Base-by-base conservation (phyloP, 257 asterid species). In the Solanum megistacrolobum region DNA sequence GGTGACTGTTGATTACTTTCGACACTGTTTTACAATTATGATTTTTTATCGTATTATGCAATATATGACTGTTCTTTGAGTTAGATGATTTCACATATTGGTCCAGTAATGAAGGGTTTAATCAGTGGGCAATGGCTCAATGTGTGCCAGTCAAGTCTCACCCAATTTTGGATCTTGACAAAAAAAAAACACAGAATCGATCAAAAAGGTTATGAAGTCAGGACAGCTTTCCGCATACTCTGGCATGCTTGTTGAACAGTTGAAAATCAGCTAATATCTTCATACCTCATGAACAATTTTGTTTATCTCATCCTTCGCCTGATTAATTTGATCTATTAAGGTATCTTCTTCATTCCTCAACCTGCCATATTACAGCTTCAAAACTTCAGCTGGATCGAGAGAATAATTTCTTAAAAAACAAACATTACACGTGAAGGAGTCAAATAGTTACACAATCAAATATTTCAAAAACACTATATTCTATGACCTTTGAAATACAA, bases 291-390 rank as follows among this genome's bases (percentile, higher is more conserved):
- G 79, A 79, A 83, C 43, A 89, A 93, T 88, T 13, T 69, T 87
- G 88, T 41, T 74, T 8, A 96, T 88, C 86, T 96, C 98, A 83
- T 89, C 90, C 88, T 91, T 92, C 25, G 88, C 71, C 87, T 79
- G 23, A 66, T 85, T 84, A 78, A 87, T 84, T 88, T 84, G 90
- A 31, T 91, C 93, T 9, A 60, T 9, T 72, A 94, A 71, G 55
- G 90, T 92, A 85, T 92, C 96, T 90, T 94, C 96, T 87, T 95
- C 98, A 72, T 89, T 92, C 90, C 91, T 93, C 92, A 92, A 89
- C 84, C 99, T 97, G 92, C 84, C 75, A 89, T 55, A 88, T 84
- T 78, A 82, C 60, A 71, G 71, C 69, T 82, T 82, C 71, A 82
- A 52, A 82, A 90, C 41, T 86, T 86, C 87, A 89, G 86, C 82